Conservation (phyloP, 164 flowering plant genomes). For the Chimonanthus salicifolius region DNA sequence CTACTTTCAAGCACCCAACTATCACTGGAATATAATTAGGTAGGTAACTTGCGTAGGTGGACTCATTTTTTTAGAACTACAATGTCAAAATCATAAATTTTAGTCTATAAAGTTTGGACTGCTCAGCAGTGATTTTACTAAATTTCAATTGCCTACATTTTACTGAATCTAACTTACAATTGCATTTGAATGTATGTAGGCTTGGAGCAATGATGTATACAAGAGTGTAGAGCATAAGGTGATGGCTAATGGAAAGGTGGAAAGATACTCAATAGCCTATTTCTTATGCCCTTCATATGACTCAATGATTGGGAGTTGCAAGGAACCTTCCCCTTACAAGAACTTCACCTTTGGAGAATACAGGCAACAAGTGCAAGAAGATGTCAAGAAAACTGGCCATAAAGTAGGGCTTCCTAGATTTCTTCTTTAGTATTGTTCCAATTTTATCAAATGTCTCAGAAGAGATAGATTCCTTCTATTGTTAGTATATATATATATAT, state of each 20-base stretch:
- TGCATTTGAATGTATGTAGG: slow-evolving; percentile 34
- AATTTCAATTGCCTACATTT: neutral
- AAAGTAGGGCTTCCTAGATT: slow-evolving; percentile 73
- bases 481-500: neutral
- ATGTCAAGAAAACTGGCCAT: slow-evolving; percentile 49
- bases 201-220: slow-evolving; percentile 76
- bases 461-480: slow-evolving; percentile 32
- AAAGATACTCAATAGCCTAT: slow-evolving; percentile 71
- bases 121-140: no score
- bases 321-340: slow-evolving; percentile 52
- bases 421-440: slow-evolving; percentile 12
- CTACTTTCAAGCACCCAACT: no score
- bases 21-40: no score
- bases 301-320: slow-evolving; percentile 44
- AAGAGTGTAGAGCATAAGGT: slow-evolving; percentile 80
- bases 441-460: neutral
- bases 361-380: slow-evolving; percentile 58
- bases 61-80: no score
- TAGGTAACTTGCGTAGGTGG: no score
- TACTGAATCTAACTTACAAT: neutral
- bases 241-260: slow-evolving; percentile 45
- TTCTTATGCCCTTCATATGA: slow-evolving; percentile 77
- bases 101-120: no score
- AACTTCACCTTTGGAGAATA: slow-evolving; percentile 66
- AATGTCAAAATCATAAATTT: no score